A percentile compares a stretch with the other conserved stretches of the same genome.
Conservation (phyloP, 1,284 basidiomycete genomes). For the Rhodotorula sp. region DNA sequence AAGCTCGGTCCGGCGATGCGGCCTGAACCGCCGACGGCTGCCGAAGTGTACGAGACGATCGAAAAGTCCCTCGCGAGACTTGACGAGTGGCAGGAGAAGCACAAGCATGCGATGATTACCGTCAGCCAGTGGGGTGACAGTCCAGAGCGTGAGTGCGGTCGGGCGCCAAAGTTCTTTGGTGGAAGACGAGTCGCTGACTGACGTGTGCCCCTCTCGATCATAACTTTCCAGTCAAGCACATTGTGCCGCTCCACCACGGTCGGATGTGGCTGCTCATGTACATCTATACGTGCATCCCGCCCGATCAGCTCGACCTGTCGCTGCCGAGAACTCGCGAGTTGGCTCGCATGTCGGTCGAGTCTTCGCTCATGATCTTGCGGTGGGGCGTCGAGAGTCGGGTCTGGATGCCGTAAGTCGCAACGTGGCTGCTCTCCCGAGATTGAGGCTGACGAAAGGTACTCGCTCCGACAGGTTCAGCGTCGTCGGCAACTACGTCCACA, state of each 20-base stretch:
- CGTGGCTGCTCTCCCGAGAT: no score
- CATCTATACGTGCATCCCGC: conserved; percentile 30
- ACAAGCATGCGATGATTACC: conserved; percentile 21
- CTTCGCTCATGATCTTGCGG: conserved; percentile 29
- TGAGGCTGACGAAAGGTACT: no score
- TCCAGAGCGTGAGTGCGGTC: conserved; percentile 15
- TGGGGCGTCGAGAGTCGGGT: conserved; percentile 38
- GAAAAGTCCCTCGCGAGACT: conserved; percentile 11
- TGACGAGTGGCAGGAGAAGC: conserved; percentile 13
- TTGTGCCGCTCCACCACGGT: conserved; percentile 26
- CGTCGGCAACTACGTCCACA: conserved; percentile 19
- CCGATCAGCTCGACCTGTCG: conserved; percentile 9
- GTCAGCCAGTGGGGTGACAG: conserved; percentile 33
- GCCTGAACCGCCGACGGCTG: not conserved
- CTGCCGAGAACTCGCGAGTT: conserved; percentile 25
- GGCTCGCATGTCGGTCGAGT: conserved; percentile 22
- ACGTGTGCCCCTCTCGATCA: not conserved
- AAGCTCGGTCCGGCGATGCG: conserved; percentile 26
- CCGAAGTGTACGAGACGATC: conserved; percentile 12
- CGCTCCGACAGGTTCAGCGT: conserved; percentile 9
- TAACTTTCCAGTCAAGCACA: conserved; percentile 14
- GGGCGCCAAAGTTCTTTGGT: no score
- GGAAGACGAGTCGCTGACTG: not conserved
- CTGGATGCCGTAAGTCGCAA: conserved; percentile 33
- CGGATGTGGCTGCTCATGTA: conserved; percentile 28